A percentile compares a stretch with the other conserved stretches of the same genome.
phyloP scores from a whole-genome alignment of 768 basidiomycete species.

The Plicaturopsis crispa region DNA sequence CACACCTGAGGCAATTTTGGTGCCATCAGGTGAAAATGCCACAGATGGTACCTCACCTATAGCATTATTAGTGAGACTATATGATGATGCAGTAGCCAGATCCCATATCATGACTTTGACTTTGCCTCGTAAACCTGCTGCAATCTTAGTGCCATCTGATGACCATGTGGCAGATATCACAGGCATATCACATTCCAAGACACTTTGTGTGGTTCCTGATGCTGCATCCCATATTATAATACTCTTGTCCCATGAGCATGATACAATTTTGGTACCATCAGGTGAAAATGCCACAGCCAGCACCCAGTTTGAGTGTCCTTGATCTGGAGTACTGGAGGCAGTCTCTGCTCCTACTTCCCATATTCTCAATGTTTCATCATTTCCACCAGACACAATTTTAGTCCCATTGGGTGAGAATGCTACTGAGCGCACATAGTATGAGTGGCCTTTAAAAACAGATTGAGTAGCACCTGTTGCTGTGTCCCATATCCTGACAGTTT shows the following conservation, averaged over 20 bases:
- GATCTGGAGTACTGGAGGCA: background rate
- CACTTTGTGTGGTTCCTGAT: constrained; percentile 16
- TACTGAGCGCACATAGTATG: background rate
- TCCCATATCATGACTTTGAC: no score
- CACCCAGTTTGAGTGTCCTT: background rate
- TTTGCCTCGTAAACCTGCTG: background rate
- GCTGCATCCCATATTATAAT: constrained; percentile 10
- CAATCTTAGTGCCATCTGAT: constrained; percentile 1
- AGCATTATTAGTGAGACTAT: no score
- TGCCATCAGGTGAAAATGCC: no score
- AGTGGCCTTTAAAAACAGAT: background rate
- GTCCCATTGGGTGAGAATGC: constrained; percentile 8
- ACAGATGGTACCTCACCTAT: no score
- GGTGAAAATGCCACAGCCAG: constrained; percentile 24
- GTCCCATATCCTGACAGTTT: constrained; percentile 1
- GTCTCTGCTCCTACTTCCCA: constrained; percentile 4
- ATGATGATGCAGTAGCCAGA: no score
- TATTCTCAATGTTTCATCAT: constrained; percentile 6
- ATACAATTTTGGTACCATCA: constrained; percentile 32
- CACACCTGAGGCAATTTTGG: no score
- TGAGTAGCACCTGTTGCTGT: background rate
- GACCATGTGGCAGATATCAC: constrained; percentile 8
- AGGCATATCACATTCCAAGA: constrained; percentile 1
- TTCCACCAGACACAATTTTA: constrained; percentile 11
- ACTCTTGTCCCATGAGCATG: constrained; percentile 26